phyloP scores from a whole-genome alignment of 208 protist species.

The Leishmania major region DNA sequence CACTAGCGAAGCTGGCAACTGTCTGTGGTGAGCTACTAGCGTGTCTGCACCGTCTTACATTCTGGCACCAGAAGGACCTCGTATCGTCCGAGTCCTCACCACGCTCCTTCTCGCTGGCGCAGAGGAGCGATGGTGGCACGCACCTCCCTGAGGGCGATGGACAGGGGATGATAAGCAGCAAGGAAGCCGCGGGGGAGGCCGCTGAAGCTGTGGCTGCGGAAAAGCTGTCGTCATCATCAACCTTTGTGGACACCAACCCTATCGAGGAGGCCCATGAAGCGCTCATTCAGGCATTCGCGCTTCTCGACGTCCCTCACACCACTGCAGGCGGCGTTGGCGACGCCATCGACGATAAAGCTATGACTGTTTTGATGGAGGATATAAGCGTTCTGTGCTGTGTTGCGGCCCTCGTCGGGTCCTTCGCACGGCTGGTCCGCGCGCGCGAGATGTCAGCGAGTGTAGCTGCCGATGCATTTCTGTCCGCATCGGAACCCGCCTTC shows the following conservation, averaged over 20 bases:
- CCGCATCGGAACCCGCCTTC: background rate
- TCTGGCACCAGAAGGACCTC: background rate
- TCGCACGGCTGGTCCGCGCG: conserved; percentile 37
- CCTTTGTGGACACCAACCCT: background rate
- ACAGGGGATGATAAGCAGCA: background rate
- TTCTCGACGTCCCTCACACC: conserved; percentile 4
- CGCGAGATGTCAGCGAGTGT: conserved; percentile 25
- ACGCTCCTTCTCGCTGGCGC: background rate
- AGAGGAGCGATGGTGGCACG: background rate
- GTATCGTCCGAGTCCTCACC: background rate
- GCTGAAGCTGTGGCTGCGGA: background rate
- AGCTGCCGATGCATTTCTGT: background rate
- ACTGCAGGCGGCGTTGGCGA: background rate
- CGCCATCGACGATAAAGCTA: background rate
- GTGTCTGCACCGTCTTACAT: conserved; percentile 2
- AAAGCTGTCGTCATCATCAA: background rate
- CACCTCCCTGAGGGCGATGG: background rate
- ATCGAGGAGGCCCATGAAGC: background rate
- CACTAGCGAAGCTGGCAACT: background rate
- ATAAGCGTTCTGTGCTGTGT: conserved; percentile 29
- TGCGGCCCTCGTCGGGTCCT: conserved; percentile 26
- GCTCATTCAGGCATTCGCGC: background rate
- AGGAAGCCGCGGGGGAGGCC: background rate
- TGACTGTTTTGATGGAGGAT: conserved; percentile 19
- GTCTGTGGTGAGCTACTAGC: conserved; percentile 1